phyloP scores from a whole-genome alignment of 768 basidiomycete species.

The Antrodiella citrinella region DNA sequence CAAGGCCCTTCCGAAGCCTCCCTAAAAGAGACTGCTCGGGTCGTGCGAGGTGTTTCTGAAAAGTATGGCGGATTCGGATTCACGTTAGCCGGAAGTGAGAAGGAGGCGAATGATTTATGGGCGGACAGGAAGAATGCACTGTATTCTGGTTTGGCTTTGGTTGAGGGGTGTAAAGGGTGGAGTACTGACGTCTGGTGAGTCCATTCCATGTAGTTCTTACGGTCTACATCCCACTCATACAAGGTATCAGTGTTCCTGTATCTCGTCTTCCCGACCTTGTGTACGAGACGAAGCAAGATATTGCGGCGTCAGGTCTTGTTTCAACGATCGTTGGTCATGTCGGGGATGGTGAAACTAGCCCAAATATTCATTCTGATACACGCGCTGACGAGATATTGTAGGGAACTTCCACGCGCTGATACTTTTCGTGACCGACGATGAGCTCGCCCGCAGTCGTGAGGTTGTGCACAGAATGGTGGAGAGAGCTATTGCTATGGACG shows the following conservation, averaged over 20 bases:
- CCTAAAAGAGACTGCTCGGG: conserved; percentile 48
- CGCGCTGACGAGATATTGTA: conserved; percentile 19
- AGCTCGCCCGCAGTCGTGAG: conserved; percentile 43
- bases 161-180: conserved; percentile 66
- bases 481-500: conserved; percentile 66
- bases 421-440: conserved; percentile 50
- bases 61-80: conserved; percentile 64
- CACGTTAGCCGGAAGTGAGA: conserved; percentile 63
- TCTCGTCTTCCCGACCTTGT: conserved; percentile 63
- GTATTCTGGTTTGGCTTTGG: conserved; percentile 56
- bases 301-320: conserved; percentile 44
- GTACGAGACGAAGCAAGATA: conserved; percentile 72
- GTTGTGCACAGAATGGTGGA: conserved; percentile 66
- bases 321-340: conserved; percentile 81
- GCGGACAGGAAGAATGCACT: conserved; percentile 81
- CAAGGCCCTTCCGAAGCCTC: conserved; percentile 58
- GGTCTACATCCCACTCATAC: not conserved
- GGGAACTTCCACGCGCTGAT: conserved; percentile 47
- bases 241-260: conserved; percentile 51
- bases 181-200: conserved; percentile 84
- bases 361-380: conserved; percentile 14
- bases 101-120: conserved; percentile 76
- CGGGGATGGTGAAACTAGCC: conserved; percentile 51
- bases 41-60: conserved; percentile 53
- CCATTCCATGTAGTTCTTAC: not conserved